Percentiles rank a stretch among this genome's conserved stretches.
phyloP scores from a whole-genome alignment of 2,329 filamentous ascomycete genomes.

The Xylogone sp. region DNA sequence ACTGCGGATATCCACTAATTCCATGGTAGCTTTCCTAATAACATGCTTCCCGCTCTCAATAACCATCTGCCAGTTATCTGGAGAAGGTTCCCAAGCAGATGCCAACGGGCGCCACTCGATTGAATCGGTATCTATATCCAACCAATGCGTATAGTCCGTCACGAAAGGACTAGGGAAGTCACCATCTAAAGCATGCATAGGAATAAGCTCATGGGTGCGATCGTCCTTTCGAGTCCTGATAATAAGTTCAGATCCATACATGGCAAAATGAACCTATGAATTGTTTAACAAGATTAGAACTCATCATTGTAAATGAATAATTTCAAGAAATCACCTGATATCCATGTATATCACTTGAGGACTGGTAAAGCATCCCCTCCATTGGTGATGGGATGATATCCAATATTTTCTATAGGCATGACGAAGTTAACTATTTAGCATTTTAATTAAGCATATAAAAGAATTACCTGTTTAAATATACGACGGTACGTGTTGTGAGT shows the following conservation, averaged over 20 bases:
- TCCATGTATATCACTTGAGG: conserved; percentile 19
- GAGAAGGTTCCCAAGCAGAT: conserved; percentile 24
- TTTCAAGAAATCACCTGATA: conserved; percentile 23
- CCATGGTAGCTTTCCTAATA: conserved; percentile 15
- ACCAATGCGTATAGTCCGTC: conserved; percentile 34
- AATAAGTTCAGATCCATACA: conserved; percentile 24
- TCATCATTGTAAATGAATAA: too few relatives aligned
- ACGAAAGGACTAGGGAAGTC: conserved; percentile 24
- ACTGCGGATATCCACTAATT: conserved; percentile 33
- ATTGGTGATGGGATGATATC: conserved; percentile 30
- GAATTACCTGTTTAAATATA: conserved; percentile 39
- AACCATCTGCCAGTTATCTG: conserved; percentile 22
- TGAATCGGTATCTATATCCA: conserved; percentile 21
- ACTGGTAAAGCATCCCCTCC: conserved; percentile 32
- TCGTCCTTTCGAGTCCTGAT: conserved; percentile 16
- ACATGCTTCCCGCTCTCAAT: background rate
- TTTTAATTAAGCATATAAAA: background rate
- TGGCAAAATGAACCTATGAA: conserved; percentile 29
- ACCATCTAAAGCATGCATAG: background rate
- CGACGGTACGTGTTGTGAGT: conserved; percentile 33
- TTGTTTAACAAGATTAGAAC: background rate
- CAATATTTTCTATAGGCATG: conserved; percentile 20
- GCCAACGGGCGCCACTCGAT: conserved; percentile 18
- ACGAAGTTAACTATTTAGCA: background rate
- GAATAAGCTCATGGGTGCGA: conserved; percentile 2